These are phyloP conservation scores for Maudiozyma barnettii DNA, from an alignment of 805 yeast species.

Conservation along the genomic window DNA sequence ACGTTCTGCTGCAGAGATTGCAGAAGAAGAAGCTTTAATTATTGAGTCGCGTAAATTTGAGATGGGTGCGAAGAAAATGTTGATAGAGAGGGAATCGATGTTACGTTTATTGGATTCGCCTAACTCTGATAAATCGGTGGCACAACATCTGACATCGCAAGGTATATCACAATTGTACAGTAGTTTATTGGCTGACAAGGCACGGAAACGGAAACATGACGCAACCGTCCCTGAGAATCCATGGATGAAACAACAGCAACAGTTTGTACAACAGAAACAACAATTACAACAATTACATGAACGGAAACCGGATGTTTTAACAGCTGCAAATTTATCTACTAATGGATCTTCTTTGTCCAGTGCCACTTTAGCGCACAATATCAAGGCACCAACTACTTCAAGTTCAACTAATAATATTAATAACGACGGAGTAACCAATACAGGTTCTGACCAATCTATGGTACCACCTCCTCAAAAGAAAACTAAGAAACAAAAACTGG, in stretches of 20 bases:
- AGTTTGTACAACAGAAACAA: slow-evolving; percentile 31
- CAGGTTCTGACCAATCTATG: not conserved
- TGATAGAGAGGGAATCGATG: slow-evolving; percentile 70
- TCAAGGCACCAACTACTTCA: slow-evolving; percentile 5
- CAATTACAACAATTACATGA: slow-evolving; percentile 26
- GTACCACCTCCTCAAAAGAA: slow-evolving; percentile 13
- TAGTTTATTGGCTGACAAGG: slow-evolving; percentile 61
- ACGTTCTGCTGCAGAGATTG: slow-evolving; percentile 91
- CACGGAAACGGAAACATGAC: slow-evolving; percentile 41
- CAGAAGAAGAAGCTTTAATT: slow-evolving; percentile 91
- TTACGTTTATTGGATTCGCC: slow-evolving; percentile 81
- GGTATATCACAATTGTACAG: slow-evolving; percentile 83
- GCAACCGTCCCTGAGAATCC: slow-evolving; percentile 36
- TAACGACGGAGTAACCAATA: no score
- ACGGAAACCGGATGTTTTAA: slow-evolving; percentile 5
- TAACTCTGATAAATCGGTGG: slow-evolving; percentile 62
- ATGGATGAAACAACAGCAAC: slow-evolving; percentile 35
- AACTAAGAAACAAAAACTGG: slow-evolving; percentile 27
- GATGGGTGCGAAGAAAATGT: slow-evolving; percentile 80
- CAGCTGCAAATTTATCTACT: not conserved
- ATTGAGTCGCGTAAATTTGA: slow-evolving; percentile 90
- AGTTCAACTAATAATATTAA: no score
- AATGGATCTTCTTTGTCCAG: slow-evolving; percentile 8
- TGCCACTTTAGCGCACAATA: not conserved
- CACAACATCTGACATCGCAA: slow-evolving; percentile 72